These are phyloP conservation scores for Clitopilus passeckerianus DNA, from an alignment of 768 basidiomycete species.

Conservation along the genomic window DNA sequence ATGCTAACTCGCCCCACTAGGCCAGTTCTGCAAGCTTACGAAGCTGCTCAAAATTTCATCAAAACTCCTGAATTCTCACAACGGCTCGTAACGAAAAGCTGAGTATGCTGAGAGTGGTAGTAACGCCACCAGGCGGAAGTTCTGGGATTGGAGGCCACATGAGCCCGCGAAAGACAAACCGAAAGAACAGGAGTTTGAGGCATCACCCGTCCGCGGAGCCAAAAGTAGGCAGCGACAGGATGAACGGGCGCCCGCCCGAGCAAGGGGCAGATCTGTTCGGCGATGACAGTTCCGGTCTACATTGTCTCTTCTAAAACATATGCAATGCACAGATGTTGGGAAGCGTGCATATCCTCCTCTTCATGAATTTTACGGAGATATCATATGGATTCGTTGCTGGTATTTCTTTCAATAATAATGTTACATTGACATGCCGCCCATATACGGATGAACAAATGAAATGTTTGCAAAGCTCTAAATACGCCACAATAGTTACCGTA, in stretches of 20 bases:
- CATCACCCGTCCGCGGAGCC: constrained; percentile 9
- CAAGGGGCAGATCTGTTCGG: constrained; percentile 1
- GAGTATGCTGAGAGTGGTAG: constrained; percentile 87
- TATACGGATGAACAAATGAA: background rate
- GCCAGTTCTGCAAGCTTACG: constrained; percentile 63
- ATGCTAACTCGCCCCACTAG: constrained; percentile 26
- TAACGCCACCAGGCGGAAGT: constrained; percentile 69
- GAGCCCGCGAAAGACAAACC: constrained; percentile 29
- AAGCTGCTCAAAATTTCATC: constrained; percentile 55
- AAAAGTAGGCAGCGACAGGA: constrained; percentile 29
- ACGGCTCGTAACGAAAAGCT: constrained; percentile 61
- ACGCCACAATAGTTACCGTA: background rate
- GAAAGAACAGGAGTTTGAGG: constrained; percentile 14
- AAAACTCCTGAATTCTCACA: constrained; percentile 43
- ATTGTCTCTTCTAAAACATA: too few relatives aligned
- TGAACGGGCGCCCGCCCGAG: constrained; percentile 19
- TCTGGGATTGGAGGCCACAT: constrained; percentile 53
- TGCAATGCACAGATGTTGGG: too few relatives aligned
- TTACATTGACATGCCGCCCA: background rate
- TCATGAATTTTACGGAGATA: too few relatives aligned
- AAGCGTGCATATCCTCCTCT: too few relatives aligned
- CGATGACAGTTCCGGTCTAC: background rate
- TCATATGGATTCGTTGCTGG: background rate
- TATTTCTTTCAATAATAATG: background rate
- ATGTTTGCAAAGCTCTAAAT: background rate